These are phyloP conservation scores for Candida quercuum DNA, from an alignment of 805 yeast species.

Conservation along the genomic window DNA sequence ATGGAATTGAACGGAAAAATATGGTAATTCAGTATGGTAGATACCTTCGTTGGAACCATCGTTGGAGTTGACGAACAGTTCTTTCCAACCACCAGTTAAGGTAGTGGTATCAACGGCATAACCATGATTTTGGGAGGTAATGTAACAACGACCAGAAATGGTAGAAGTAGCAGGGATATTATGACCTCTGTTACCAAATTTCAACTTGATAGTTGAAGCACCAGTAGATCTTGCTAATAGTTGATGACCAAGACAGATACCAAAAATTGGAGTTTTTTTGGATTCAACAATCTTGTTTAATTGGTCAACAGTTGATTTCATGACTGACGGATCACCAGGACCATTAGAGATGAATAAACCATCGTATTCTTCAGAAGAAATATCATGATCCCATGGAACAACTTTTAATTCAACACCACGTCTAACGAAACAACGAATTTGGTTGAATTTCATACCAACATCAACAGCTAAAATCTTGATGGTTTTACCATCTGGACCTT, in stretches of 20 bases:
- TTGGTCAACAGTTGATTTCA: slow-evolving; percentile 60
- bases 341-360: slow-evolving; percentile 97
- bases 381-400: slow-evolving; percentile 94
- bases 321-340: slow-evolving; percentile 97
- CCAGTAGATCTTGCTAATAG: slow-evolving; percentile 93
- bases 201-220: slow-evolving; percentile 85
- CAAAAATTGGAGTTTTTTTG: slow-evolving; percentile 85
- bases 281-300: slow-evolving; percentile 52
- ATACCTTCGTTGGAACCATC: slow-evolving; percentile 99
- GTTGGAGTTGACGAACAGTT: slow-evolving; percentile 90
- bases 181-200: slow-evolving; percentile 99
- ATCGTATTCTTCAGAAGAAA: slow-evolving; percentile 75
- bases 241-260: slow-evolving; percentile 98
- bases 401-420: slow-evolving; percentile 95
- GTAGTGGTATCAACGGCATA: slow-evolving; percentile 87
- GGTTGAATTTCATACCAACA: slow-evolving; percentile 98
- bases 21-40: slow-evolving; percentile 81
- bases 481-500: slow-evolving; percentile 68
- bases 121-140: slow-evolving; percentile 98
- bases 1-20: slow-evolving; percentile 97
- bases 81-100: slow-evolving; percentile 80
- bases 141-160: slow-evolving; percentile 92
- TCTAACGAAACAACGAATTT: slow-evolving; percentile 91
- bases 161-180: slow-evolving; percentile 92
- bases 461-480: slow-evolving; percentile 86